Percentiles rank a stretch among this genome's conserved stretches.
These are phyloP conservation scores for Melanogaster broomeanus DNA, from an alignment of 768 basidiomycete genomes.

Conservation along the genomic window DNA sequence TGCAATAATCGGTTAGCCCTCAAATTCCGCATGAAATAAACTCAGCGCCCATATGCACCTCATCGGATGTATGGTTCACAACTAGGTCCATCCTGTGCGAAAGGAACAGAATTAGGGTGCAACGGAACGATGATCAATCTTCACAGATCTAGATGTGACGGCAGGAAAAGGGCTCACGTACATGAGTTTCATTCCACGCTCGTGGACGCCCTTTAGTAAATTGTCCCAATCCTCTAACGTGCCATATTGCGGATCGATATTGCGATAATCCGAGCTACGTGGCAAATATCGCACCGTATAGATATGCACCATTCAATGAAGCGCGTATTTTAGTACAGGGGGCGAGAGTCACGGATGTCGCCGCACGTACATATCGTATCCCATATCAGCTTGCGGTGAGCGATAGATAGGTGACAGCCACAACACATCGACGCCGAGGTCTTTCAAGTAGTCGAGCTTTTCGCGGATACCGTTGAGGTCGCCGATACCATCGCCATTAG, in stretches of 20 bases:
- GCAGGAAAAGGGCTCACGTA: constrained; percentile 28
- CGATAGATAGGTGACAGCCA: constrained; percentile 68
- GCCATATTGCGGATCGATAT: constrained; percentile 66
- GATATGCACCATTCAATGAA: too few relatives aligned
- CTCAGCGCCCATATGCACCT: constrained; percentile 37
- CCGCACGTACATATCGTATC: constrained; percentile 62
- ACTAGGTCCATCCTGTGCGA: constrained; percentile 70
- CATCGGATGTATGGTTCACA: constrained; percentile 71
- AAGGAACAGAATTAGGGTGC: constrained; percentile 6
- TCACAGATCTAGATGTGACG: constrained; percentile 16
- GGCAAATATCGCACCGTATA: neutral
- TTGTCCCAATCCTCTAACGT: constrained; percentile 61
- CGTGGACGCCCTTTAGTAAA: constrained; percentile 53
- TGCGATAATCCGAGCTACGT: constrained; percentile 61
- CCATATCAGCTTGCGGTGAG: constrained; percentile 71
- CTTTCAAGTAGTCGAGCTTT: constrained; percentile 69
- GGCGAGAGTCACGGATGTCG: neutral
- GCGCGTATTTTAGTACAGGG: neutral
- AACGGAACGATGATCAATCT: neutral
- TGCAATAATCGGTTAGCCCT: constrained; percentile 4
- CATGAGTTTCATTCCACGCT: constrained; percentile 72
- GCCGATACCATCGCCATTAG: constrained; percentile 70
- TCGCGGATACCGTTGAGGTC: constrained; percentile 66
- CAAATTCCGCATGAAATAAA: constrained; percentile 3
- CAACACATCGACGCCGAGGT: constrained; percentile 64